These are phyloP conservation scores for Mucor plumbeus DNA, from an alignment of 371 early-diverging fungal genomes.

Conservation along the genomic window DNA sequence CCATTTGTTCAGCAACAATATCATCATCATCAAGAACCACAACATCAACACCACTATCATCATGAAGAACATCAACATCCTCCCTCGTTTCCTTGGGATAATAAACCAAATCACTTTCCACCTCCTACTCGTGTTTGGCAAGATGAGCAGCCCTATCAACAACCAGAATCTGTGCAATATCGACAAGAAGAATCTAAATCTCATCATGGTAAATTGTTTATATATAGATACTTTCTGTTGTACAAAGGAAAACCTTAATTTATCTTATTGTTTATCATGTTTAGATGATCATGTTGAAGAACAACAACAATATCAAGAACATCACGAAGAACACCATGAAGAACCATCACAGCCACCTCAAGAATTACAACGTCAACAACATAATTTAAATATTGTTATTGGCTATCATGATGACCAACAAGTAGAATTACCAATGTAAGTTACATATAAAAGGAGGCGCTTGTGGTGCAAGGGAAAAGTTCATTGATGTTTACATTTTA, in stretches of 20 bases:
- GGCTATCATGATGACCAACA: not conserved
- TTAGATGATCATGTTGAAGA: slow-evolving; percentile 13
- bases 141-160: slow-evolving; percentile 20
- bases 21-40: not conserved
- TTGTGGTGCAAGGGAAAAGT: not conserved
- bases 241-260: not conserved
- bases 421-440: not conserved
- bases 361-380: not conserved
- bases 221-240: not conserved
- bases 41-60: not conserved
- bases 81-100: slow-evolving; percentile 37
- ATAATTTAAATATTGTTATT: not conserved
- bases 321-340: slow-evolving; percentile 20
- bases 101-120: slow-evolving; percentile 21
- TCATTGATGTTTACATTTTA: not conserved
- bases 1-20: not conserved
- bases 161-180: not conserved
- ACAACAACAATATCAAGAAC: slow-evolving; percentile 28
- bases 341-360: not conserved
- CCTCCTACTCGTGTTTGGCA: slow-evolving; percentile 36
- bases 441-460: not conserved
- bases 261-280: slow-evolving; percentile 6
- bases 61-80: slow-evolving; percentile 5
- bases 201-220: not conserved
- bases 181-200: slow-evolving; percentile 4